Evolutionary conservation across 2,329 filamentous ascomycete genomes (phyloP), one percentile per base, ranked within the genome.

Genomic region (Scleromitrula shiraiana): DNA sequence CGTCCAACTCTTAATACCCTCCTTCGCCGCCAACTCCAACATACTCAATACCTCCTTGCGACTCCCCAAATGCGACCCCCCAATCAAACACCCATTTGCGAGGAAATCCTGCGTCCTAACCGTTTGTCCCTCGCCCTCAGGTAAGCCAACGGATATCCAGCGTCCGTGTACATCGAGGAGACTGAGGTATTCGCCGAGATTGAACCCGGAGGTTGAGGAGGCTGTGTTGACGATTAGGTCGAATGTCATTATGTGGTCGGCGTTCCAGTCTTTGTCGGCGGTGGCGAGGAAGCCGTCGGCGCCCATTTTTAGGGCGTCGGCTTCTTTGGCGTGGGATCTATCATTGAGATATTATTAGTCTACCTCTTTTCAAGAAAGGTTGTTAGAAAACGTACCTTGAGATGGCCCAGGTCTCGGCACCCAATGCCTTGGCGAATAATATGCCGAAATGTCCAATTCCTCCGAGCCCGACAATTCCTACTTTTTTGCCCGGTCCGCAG

Each of bases 131-230:
- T 83, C 80, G 53, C 87, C 83, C 63, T 89, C 85, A 3, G 87
- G 87, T 61, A 93, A 73, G 35, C 86, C 87, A 46, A 91, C 85
- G 60, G 77, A 85, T 65, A 91, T 78, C 79, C 85, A 93, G 62
- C 76, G 77, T 50, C 84, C 86, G 69, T 89, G 85, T 49, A 91
- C 82, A 67, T 91, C 88, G 64, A 94, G 76, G 59, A 89, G 77
- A 52, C 77, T 78, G 60, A 94, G 78, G 70, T 93, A 94, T 54
- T 82, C 75, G 44, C 68, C 67, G 26, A 88, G 70, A 62, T 87
- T 78, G 68, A 88, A 87, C 40, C 73, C 75, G 60, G 79, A 72
- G 43, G 78, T 82, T 29, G 76, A 80, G 61, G 80, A 85, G 58
- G 85, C 83, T 7, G 80, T 83, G 74, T 84, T 87, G 70, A 89